Conservation (phyloP, 2,329 filamentous ascomycete genomes). For the Stenocarpella maydis region DNA sequence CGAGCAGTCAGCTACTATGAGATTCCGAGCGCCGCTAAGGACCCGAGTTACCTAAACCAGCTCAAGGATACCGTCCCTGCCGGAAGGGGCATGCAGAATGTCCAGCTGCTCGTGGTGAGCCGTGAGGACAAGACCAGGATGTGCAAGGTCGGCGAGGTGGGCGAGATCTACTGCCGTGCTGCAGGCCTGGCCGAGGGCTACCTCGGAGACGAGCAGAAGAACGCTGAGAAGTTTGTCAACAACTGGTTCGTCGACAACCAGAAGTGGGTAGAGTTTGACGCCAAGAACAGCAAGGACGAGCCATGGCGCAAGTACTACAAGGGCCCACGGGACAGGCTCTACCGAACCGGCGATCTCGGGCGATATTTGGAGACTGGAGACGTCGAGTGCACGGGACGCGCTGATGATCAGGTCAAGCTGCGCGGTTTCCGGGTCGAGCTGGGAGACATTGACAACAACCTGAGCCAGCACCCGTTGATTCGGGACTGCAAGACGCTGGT, state of each 20-base stretch:
- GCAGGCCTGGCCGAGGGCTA: slow-evolving; percentile 78
- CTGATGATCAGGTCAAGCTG: slow-evolving; percentile 93
- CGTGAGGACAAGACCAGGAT: slow-evolving; percentile 71
- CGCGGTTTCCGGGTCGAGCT: slow-evolving; percentile 96
- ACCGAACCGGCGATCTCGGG: slow-evolving; percentile 88
- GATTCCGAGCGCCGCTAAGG: slow-evolving; percentile 70
- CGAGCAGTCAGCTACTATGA: slow-evolving; percentile 85
- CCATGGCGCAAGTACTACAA: slow-evolving; percentile 82
- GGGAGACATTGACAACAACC: slow-evolving; percentile 87
- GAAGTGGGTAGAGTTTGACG: slow-evolving; percentile 72
- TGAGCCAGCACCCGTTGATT: slow-evolving; percentile 77
- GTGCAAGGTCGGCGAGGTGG: slow-evolving; percentile 82
- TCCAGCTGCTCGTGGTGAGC: slow-evolving; percentile 86
- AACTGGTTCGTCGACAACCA: slow-evolving; percentile 87
- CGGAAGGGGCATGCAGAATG: slow-evolving; percentile 86
- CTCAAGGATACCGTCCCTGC: slow-evolving; percentile 78
- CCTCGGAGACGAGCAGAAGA: slow-evolving; percentile 62
- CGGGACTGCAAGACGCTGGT: slow-evolving; percentile 88
- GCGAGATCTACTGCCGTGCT: slow-evolving; percentile 84
- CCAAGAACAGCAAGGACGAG: slow-evolving; percentile 63
- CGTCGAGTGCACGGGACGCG: slow-evolving; percentile 80
- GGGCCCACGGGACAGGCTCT: slow-evolving; percentile 85
- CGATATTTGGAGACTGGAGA: slow-evolving; percentile 73
- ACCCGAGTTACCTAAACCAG: slow-evolving; percentile 60
- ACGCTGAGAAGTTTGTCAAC: slow-evolving; percentile 74